phyloP scores from a whole-genome alignment of 768 basidiomycete genomes.

The Russula brevipes region DNA sequence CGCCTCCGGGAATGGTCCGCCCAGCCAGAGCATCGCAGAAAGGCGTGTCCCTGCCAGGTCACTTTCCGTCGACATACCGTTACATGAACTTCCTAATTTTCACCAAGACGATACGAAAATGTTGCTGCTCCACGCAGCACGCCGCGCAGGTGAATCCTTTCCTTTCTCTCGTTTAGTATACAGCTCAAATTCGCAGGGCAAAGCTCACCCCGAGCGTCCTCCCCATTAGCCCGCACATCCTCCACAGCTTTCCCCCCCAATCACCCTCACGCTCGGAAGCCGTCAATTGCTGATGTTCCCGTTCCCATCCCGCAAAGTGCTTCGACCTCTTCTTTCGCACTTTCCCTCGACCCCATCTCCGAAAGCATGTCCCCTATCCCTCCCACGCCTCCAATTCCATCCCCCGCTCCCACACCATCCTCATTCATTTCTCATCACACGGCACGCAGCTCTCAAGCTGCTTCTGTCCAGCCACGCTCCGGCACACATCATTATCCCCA shows the following conservation, averaged over 20 bases:
- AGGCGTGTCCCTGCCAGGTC: constrained; percentile 41
- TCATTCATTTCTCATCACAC: constrained; percentile 8
- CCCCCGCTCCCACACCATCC: constrained; percentile 31
- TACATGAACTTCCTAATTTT: constrained; percentile 38
- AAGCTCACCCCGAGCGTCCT: constrained; percentile 25
- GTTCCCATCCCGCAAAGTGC: constrained; percentile 28
- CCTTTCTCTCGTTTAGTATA: not conserved
- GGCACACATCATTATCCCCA: constrained; percentile 30
- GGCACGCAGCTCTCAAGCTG: constrained; percentile 12
- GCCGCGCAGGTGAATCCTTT: constrained; percentile 6
- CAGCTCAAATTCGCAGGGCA: constrained; percentile 3
- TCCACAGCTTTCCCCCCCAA: constrained; percentile 39
- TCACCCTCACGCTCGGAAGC: constrained; percentile 76
- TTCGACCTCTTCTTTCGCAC: constrained; percentile 32
- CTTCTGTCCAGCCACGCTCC: constrained; percentile 29
- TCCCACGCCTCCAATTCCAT: constrained; percentile 31
- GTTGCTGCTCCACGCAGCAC: constrained; percentile 17
- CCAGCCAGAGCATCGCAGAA: constrained; percentile 25
- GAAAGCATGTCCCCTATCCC: constrained; percentile 30
- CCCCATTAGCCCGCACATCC: constrained; percentile 48
- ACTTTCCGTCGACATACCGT: constrained; percentile 58
- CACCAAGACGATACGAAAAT: constrained; percentile 11
- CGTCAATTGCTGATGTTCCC: constrained; percentile 40
- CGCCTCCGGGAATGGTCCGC: constrained; percentile 24
- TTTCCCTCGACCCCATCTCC: constrained; percentile 35